Base-by-base conservation (phyloP, 2,329 filamentous ascomycete species). In the Phoma herbarum region DNA sequence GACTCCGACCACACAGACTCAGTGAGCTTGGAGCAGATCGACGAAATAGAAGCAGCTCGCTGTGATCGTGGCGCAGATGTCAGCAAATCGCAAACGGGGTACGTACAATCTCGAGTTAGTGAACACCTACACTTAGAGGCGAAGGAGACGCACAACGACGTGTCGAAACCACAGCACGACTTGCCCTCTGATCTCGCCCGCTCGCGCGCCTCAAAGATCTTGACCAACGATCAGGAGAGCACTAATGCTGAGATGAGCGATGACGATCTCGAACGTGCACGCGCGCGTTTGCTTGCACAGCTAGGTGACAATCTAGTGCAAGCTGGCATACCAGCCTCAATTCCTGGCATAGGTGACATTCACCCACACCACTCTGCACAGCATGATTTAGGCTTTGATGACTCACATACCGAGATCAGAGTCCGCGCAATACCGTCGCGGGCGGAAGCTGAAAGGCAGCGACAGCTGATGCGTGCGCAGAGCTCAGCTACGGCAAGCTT, bases 191-290 rank as follows among this genome's bases (percentile, higher is more conserved):
- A 12, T 25, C 22, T 12, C 25, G 10, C 22, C 23, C 18, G 7
- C 31, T 14, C 25, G 33, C n/a, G 47, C 44, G 20, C 50, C 5
- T n/a, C 48, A 42, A 31, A 56, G n/a, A 8, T 29, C 47, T 35
- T 22, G 31, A 47, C 16, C 33, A 31, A 20, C 12, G 22, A 4
- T 16, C 14, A 49, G 33, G 31, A 28, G 20, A 41, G 7, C n/a
- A 47, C 55, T 49, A 52, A 47, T 22, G 45, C 28, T 46, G 49
- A 54, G 31, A 47, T 23, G 18, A 29, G 55, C n/a, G 33, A 59
- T 18, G 28, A 23, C 28, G 16, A 25, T 45, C 82, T 86, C 61
- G 83, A 85, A 60, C 75, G 81, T 51, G 82, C 81, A 33, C 82
- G 82, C 69, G 79, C 77, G 22, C 78, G 80, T 41, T 71, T 85